Evolutionary conservation across 306 rosid species (phyloP).

Genomic region (Chamaecrista fasciculata): DNA sequence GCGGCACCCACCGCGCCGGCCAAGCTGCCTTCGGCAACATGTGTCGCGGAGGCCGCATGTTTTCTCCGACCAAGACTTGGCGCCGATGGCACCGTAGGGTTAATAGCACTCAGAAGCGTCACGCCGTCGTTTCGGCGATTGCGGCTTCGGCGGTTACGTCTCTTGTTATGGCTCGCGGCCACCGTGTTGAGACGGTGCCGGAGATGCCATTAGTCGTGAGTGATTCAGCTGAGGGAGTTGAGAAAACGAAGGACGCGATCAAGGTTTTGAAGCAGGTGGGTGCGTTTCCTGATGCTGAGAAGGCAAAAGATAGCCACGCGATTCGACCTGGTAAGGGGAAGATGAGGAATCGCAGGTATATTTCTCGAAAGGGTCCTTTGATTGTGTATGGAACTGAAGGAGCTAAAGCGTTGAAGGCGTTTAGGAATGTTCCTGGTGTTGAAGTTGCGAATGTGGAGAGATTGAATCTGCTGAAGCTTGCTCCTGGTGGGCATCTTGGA

Average conservation of each 20-base stretch:
- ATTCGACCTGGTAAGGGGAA: conserved; percentile 15
- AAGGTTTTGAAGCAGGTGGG: neutral
- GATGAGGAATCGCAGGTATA: conserved; percentile 15
- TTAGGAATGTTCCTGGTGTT: conserved; percentile 55
- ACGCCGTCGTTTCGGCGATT: conserved; percentile 61
- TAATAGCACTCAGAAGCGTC: conserved; percentile 59
- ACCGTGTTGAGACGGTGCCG: conserved; percentile 51
- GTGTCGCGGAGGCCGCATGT: conserved; percentile 78
- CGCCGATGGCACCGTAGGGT: conserved; percentile 70
- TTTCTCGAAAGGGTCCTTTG: conserved; percentile 9
- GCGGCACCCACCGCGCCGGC: conserved; percentile 70
- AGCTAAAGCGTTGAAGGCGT: conserved; percentile 58
- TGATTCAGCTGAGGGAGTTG: conserved; percentile 54
- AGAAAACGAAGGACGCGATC: conserved; percentile 51
- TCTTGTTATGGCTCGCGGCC: conserved; percentile 55
- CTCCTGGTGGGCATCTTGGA: conserved; percentile 66
- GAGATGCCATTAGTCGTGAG: conserved; percentile 59
- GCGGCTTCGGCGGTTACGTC: conserved; percentile 63
- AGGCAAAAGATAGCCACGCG: conserved; percentile 8
- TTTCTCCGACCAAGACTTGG: conserved; percentile 77
- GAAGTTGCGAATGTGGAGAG: conserved; percentile 61
- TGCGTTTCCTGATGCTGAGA: conserved; percentile 5
- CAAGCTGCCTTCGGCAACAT: conserved; percentile 72
- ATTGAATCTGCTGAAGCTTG: conserved; percentile 54
- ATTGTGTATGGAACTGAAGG: conserved; percentile 51